phyloP scores from a whole-genome alignment of 2,329 filamentous ascomycete genomes.

The Thielaviopsis ethacetica region DNA sequence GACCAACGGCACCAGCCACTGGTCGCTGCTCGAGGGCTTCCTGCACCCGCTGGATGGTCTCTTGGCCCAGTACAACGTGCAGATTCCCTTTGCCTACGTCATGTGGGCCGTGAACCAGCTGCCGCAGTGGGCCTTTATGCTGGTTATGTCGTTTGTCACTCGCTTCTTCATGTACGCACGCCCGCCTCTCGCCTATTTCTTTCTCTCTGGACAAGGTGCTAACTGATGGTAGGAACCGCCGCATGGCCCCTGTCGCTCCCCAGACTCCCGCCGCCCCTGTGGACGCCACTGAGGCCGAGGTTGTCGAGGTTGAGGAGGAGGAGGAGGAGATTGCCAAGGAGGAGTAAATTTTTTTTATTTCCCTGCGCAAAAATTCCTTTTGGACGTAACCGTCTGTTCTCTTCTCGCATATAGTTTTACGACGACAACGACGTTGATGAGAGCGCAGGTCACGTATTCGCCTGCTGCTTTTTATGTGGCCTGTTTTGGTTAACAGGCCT shows the following conservation, averaged over 20 bases:
- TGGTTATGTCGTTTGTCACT: conserved; percentile 56
- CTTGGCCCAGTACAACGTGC: conserved; percentile 44
- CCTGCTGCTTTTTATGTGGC: not conserved
- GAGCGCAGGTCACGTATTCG: not conserved
- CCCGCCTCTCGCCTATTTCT: no score
- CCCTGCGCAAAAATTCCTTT: not conserved
- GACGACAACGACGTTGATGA: not conserved
- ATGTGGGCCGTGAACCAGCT: conserved; percentile 51
- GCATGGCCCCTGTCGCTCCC: not conserved
- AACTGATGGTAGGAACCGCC: conserved; percentile 4
- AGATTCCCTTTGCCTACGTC: conserved; percentile 48
- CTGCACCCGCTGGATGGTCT: conserved; percentile 65
- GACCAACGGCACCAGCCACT: conserved; percentile 31
- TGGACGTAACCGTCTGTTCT: conserved; percentile 4
- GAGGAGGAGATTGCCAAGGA: not conserved
- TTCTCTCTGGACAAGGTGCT: not conserved
- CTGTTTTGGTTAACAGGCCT: not conserved
- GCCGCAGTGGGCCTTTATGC: conserved; percentile 65
- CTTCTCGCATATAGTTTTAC: conserved; percentile 14
- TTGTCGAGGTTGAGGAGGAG: not conserved
- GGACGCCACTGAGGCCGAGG: not conserved
- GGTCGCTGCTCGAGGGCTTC: conserved; percentile 38
- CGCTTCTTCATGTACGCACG: conserved; percentile 65
- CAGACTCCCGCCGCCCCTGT: conserved; percentile 18
- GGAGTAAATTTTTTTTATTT: not conserved